These are phyloP conservation scores for Podila epicladia DNA, from an alignment of 192 early-diverging fungal species.

Conservation along the genomic window DNA sequence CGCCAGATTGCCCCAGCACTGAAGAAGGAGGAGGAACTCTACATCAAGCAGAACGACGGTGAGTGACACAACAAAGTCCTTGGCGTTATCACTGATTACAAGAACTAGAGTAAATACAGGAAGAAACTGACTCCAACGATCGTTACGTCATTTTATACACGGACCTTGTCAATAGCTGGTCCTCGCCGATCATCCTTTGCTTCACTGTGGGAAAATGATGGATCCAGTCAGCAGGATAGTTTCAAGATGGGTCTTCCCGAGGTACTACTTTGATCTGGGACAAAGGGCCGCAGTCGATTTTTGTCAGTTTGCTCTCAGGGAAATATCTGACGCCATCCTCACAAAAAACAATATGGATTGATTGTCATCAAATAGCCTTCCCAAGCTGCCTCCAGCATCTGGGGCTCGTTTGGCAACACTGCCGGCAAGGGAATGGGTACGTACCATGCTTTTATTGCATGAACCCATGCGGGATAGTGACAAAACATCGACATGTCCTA, in stretches of 20 bases:
- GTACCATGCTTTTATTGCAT: not conserved
- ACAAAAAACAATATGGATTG: no score
- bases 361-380: constrained; percentile 25
- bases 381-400: constrained; percentile 44
- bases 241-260: constrained; percentile 48
- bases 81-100: not conserved
- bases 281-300: not conserved
- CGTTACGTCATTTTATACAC: not conserved
- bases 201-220: constrained; percentile 42
- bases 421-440: constrained; percentile 33
- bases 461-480: not conserved
- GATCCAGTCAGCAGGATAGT: constrained; percentile 18
- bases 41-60: constrained; percentile 53
- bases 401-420: constrained; percentile 48
- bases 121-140: not conserved
- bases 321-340: no score
- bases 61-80: constrained; percentile 9
- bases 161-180: constrained; percentile 3
- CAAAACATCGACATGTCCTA: not conserved
- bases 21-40: constrained; percentile 62
- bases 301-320: not conserved
- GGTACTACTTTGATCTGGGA: constrained; percentile 14
- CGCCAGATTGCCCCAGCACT: constrained; percentile 56
- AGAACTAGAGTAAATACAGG: not conserved
- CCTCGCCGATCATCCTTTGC: constrained; percentile 45